Evolutionary conservation across 495 filamentous ascomycete genomes (phyloP), one percentile per base, ranked within the genome.

Genomic region (Hypoxylon trugodes): DNA sequence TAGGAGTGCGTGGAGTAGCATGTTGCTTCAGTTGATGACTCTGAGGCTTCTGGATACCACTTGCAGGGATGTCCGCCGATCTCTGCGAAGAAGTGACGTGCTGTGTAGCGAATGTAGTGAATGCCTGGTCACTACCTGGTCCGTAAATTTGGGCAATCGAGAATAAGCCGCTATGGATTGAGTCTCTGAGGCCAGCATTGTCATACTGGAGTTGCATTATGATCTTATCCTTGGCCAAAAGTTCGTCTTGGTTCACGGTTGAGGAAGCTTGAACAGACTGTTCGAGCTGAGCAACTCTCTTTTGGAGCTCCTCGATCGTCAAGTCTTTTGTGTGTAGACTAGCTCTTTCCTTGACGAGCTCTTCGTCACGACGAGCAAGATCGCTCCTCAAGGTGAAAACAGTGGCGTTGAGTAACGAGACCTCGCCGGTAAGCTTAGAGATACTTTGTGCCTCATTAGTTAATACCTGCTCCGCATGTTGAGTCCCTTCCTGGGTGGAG

Each of bases 81-180:
- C 9, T 37, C 13, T 2, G 46, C 18, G n/a, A n/a, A n/a, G n/a
- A n/a, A n/a, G n/a, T n/a, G n/a, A n/a, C n/a, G 6, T 16, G 35
- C 16, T 50, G 4, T 4, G 13, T 12, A 12, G 52, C 52, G 7
- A 48, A 21, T 0, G 9, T 6, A 6, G 41, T 35, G 13, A 65
- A 65, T 0, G 38, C 47, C n/a, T 52, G 5, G 3, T 16, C 7
- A 22, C 38, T 32, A 4, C 32, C 33, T 3, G 61, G 53, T 4
- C 61, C 61, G 9, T 65, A 65, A 6, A 65, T 1, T 5, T 48
- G 47, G 5, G 32, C 40, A 10, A 65, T 21, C 2, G 46, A 40
- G 25, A 65, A 42, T 2, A 53, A 3, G 6, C 61, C 61, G 0
- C 47, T 59, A 24, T 59, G 61, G 6, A 65, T 46, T 0, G 61